Percentiles rank a stretch among this genome's conserved stretches.
phyloP scores from a whole-genome alignment of 306 rosid genomes.

The Phaseolus lunatus region DNA sequence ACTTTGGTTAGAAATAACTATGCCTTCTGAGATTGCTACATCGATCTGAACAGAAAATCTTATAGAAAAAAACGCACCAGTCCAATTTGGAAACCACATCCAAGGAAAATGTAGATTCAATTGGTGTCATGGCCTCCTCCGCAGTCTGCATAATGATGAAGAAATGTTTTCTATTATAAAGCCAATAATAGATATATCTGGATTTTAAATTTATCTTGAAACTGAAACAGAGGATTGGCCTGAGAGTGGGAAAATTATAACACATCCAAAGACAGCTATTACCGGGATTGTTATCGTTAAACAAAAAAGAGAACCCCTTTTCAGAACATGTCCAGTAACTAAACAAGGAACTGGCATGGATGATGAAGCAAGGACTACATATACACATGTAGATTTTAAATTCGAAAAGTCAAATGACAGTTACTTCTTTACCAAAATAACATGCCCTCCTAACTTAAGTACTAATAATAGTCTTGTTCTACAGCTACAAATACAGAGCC shows the following conservation, averaged over 20 bases:
- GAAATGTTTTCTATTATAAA: conserved; percentile 34
- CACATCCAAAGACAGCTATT: conserved; percentile 23
- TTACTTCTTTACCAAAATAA: conserved; percentile 21
- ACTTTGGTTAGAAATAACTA: conserved; percentile 11
- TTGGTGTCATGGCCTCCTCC: conserved; percentile 98
- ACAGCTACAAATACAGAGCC: conserved; percentile 9
- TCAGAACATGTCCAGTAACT: conserved; percentile 29
- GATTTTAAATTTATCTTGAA: conserved; percentile 7
- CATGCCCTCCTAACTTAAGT: conserved; percentile 22
- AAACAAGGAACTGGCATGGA: conserved; percentile 31
- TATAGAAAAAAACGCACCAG: conserved; percentile 63
- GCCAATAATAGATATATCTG: conserved; percentile 18
- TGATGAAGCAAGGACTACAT: conserved; percentile 6
- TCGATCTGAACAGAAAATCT: conserved; percentile 35
- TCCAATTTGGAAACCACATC: conserved; percentile 93
- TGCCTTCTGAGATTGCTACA: conserved; percentile 26
- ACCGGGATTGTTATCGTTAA: background rate
- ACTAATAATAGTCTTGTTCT: conserved; percentile 10
- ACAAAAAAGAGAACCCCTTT: conserved; percentile 30
- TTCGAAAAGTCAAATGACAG: conserved; percentile 22
- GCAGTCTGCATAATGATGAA: conserved; percentile 72
- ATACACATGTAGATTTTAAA: background rate
- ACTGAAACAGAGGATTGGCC: conserved; percentile 32
- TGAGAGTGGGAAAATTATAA: conserved; percentile 20
- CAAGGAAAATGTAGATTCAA: conserved; percentile 94